Conservation (phyloP, 2,329 filamentous ascomycete species). For the Cladosporium phlei region DNA sequence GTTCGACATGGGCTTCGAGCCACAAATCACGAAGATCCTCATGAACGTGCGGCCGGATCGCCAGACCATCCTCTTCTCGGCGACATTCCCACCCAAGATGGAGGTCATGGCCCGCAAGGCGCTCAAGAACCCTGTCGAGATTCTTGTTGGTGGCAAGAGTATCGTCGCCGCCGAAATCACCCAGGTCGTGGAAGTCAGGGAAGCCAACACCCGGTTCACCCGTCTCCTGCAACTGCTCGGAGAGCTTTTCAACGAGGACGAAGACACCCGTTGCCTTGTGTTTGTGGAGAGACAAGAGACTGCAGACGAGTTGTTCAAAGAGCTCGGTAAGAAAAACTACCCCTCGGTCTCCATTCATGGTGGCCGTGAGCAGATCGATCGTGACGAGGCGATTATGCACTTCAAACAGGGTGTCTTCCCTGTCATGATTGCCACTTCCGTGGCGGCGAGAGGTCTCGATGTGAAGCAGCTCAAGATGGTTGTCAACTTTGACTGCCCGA, state of each 20-base stretch:
- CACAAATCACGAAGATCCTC: conserved; percentile 95
- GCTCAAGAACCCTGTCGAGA: conserved; percentile 78
- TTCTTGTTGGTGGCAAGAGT: conserved; percentile 82
- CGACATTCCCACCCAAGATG: conserved; percentile 92
- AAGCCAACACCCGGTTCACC: conserved; percentile 76
- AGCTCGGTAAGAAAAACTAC: conserved; percentile 77
- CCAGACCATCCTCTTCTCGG: conserved; percentile 93
- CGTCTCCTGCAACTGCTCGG: conserved; percentile 82
- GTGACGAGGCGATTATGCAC: conserved; percentile 85
- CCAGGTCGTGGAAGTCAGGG: conserved; percentile 82
- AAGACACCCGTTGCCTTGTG: conserved; percentile 83
- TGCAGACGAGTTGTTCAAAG: conserved; percentile 51
- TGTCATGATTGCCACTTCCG: conserved; percentile 88
- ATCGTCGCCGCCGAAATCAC: conserved; percentile 69
- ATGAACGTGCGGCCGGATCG: conserved; percentile 85
- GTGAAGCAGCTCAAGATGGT: conserved; percentile 95
- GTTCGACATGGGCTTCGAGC: conserved; percentile 99
- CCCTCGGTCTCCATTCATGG: conserved; percentile 92
- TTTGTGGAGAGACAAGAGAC: conserved; percentile 36
- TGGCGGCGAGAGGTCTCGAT: conserved; percentile 89
- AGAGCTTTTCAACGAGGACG: conserved; percentile 77
- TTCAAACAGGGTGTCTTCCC: conserved; percentile 90
- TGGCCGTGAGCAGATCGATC: conserved; percentile 87
- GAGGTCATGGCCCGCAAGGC: conserved; percentile 86
- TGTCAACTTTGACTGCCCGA: conserved; percentile 90